phyloP scores from a whole-genome alignment of 805 yeast genomes.

The Kodamaea fukazawae region DNA sequence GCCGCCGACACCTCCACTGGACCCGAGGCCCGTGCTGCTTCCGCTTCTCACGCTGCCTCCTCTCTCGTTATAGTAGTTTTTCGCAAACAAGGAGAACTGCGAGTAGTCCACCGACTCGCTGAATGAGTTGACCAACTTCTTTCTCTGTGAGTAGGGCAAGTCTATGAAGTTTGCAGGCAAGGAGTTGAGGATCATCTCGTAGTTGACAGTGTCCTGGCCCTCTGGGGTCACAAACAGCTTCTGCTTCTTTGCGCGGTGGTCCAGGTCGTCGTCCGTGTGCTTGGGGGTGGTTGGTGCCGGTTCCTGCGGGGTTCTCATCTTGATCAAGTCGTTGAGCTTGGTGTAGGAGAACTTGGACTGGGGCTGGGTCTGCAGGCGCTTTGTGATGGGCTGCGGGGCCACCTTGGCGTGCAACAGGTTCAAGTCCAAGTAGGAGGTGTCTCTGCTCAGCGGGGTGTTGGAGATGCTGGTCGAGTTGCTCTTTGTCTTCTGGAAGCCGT shows the following conservation, averaged over 20 bases:
- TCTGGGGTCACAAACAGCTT: neutral
- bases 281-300: neutral
- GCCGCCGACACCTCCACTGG: constrained; percentile 1
- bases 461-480: constrained; percentile 15
- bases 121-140: constrained; percentile 40
- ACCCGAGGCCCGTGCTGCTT: constrained; percentile 14
- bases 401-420: constrained; percentile 43
- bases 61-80: constrained; percentile 28
- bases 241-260: neutral
- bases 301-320: constrained; percentile 16
- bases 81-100: constrained; percentile 41
- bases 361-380: constrained; percentile 3
- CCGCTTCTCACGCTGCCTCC: constrained; percentile 17
- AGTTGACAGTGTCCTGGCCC: constrained; percentile 32
- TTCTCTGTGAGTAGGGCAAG: constrained; percentile 60
- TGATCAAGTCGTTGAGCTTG: constrained; percentile 24
- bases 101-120: constrained; percentile 42
- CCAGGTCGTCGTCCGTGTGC: constrained; percentile 7
- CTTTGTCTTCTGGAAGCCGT: constrained; percentile 3
- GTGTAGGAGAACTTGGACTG: constrained; percentile 17
- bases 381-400: constrained; percentile 39
- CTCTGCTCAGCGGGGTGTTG: constrained; percentile 30
- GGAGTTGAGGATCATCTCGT: constrained; percentile 38
- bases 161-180: constrained; percentile 54
- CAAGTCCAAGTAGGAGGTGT: constrained; percentile 39